Conservation (phyloP, 176 grass and related monocot species). For the Phoenix dactylifera region DNA sequence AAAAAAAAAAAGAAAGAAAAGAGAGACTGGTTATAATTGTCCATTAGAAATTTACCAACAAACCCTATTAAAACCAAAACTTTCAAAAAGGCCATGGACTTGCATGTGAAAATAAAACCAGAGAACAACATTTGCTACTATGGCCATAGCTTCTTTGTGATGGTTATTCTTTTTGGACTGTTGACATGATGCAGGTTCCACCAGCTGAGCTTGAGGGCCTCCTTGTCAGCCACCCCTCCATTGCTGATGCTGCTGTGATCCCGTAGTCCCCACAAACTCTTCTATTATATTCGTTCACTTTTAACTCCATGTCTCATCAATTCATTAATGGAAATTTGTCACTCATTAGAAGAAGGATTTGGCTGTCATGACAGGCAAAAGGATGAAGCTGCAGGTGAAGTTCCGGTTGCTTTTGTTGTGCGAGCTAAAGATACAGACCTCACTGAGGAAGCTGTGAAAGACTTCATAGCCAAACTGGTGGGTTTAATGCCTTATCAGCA, state of each 20-base stretch:
- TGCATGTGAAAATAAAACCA: too few relatives aligned
- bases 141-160: too few relatives aligned
- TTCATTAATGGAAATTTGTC: too few relatives aligned
- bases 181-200: constrained; percentile 43
- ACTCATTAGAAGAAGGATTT: too few relatives aligned
- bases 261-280: constrained; percentile 39
- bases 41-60: too few relatives aligned
- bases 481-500: background rate
- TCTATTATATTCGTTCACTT: background rate
- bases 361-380: constrained; percentile 48
- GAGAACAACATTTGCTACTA: too few relatives aligned
- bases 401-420: constrained; percentile 83
- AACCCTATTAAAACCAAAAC: too few relatives aligned
- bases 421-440: constrained; percentile 45
- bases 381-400: constrained; percentile 66
- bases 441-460: constrained; percentile 65
- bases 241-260: constrained; percentile 76
- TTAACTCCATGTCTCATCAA: too few relatives aligned
- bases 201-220: constrained; percentile 92
- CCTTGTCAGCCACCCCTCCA: constrained; percentile 58
- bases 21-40: too few relatives aligned
- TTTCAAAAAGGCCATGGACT: too few relatives aligned
- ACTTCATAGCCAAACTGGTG: constrained; percentile 85
- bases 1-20: too few relatives aligned
- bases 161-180: too few relatives aligned